Percentiles rank a stretch among this genome's conserved stretches.
phyloP scores from a whole-genome alignment of 805 yeast genomes.

The Candida xiaguanensis region DNA sequence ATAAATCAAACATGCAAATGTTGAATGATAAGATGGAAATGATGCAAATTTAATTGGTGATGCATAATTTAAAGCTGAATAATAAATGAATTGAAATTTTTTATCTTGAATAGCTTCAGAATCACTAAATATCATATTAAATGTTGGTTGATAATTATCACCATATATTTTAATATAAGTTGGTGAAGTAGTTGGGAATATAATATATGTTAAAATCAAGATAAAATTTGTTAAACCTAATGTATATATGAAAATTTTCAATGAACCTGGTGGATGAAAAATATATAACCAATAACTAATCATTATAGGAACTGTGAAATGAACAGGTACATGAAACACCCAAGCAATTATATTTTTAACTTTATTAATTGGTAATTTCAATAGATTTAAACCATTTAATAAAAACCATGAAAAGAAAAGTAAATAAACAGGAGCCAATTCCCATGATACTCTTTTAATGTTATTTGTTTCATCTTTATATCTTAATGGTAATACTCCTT shows the following conservation, averaged over 20 bases:
- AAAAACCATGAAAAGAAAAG: slow-evolving; percentile 45
- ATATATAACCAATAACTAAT: slow-evolving; percentile 62
- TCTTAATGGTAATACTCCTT: background rate
- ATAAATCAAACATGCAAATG: slow-evolving; percentile 56
- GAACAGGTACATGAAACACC: slow-evolving; percentile 59
- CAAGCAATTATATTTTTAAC: slow-evolving; percentile 55
- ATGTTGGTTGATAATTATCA: slow-evolving; percentile 50
- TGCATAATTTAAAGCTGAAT: slow-evolving; percentile 60
- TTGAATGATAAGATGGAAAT: slow-evolving; percentile 59
- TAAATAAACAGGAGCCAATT: slow-evolving; percentile 36
- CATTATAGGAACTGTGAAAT: slow-evolving; percentile 57
- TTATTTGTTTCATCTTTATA: background rate
- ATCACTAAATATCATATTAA: slow-evolving; percentile 69
- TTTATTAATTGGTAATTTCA: slow-evolving; percentile 40
- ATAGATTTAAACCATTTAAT: slow-evolving; percentile 43
- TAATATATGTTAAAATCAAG: slow-evolving; percentile 58
- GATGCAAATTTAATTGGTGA: slow-evolving; percentile 71
- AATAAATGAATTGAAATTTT: slow-evolving; percentile 58
- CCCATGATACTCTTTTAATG: slow-evolving; percentile 19
- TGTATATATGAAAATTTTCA: slow-evolving; percentile 50
- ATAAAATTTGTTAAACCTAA: slow-evolving; percentile 58
- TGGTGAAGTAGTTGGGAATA: slow-evolving; percentile 72
- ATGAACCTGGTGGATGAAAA: slow-evolving; percentile 63
- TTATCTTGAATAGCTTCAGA: slow-evolving; percentile 64
- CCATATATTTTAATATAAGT: slow-evolving; percentile 68